Evolutionary conservation across 2,329 filamentous ascomycete genomes (phyloP).

Genomic region (Polytolypa hystricis): DNA sequence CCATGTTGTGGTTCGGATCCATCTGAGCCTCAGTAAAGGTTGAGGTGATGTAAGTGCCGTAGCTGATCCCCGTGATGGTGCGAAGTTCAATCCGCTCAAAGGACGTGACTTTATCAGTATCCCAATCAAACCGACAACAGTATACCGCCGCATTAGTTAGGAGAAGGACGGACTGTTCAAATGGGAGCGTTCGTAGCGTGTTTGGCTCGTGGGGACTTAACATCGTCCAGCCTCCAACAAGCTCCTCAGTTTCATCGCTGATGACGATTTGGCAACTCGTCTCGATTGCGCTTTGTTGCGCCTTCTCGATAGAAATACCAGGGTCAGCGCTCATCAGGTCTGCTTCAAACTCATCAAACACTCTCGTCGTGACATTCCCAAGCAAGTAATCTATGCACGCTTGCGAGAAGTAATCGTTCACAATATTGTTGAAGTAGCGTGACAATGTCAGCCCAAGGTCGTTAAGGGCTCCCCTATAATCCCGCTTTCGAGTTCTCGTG

Average conservation of each 20-base stretch:
- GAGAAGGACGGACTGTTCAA: slow-evolving; percentile 81
- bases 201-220: slow-evolving; percentile 64
- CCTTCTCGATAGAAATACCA: slow-evolving; percentile 71
- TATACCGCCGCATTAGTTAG: slow-evolving; percentile 79
- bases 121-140: slow-evolving; percentile 87
- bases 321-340: slow-evolving; percentile 91
- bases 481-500: slow-evolving; percentile 78
- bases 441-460: slow-evolving; percentile 84
- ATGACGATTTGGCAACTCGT: slow-evolving; percentile 79
- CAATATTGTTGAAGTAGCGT: slow-evolving; percentile 67
- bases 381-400: slow-evolving; percentile 89
- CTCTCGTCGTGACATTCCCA: slow-evolving; percentile 70
- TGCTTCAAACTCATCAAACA: slow-evolving; percentile 90
- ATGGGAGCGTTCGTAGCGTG: slow-evolving; percentile 56
- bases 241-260: slow-evolving; percentile 69
- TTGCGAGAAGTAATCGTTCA: slow-evolving; percentile 96
- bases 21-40: slow-evolving; percentile 67
- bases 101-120: slow-evolving; percentile 81
- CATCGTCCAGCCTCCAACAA: slow-evolving; percentile 82
- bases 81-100: slow-evolving; percentile 77
- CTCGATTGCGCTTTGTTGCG: slow-evolving; percentile 82
- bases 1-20: slow-evolving; percentile 70
- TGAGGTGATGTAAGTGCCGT: slow-evolving; percentile 83
- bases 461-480: slow-evolving; percentile 82
- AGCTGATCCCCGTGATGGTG: slow-evolving; percentile 60